Evolutionary conservation across 148 eudicot genomes (phyloP).

Genomic region (Rhododendron williamsianum): DNA sequence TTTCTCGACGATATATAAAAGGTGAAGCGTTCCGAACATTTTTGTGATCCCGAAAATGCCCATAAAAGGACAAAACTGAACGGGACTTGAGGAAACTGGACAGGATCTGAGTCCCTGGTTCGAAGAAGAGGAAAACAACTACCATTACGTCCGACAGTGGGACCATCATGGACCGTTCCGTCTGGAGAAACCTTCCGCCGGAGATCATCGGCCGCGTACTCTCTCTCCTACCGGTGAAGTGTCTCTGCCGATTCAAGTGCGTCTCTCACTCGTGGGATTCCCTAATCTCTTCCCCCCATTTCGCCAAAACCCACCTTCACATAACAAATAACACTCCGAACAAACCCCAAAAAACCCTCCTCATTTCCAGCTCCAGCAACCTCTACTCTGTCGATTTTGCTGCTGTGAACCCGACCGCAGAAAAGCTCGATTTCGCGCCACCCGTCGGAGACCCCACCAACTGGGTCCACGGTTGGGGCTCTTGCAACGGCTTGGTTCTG

Average conservation of each 20-base stretch:
- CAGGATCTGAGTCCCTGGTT: too few species aligned
- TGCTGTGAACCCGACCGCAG: too few species aligned
- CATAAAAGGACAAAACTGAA: too few species aligned
- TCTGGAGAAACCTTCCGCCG: background rate
- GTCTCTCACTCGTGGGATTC: background rate
- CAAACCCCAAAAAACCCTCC: background rate
- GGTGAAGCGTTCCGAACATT: too few species aligned
- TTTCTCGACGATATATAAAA: too few species aligned
- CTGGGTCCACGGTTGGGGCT: background rate
- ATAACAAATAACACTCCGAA: background rate
- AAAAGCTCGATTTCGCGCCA: background rate
- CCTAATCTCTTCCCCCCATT: background rate
- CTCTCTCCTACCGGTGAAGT: background rate
- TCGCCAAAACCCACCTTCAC: background rate
- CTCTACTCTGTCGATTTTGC: background rate
- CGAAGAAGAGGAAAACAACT: too few species aligned
- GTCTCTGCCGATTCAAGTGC: background rate
- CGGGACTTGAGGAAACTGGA: too few species aligned
- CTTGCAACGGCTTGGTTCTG: background rate
- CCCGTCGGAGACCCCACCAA: background rate
- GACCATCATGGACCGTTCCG: background rate
- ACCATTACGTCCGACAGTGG: too few species aligned
- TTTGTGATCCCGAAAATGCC: too few species aligned
- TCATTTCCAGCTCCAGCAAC: background rate
- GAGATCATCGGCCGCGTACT: background rate